A percentile compares a stretch with the other conserved stretches of the same genome.
Conservation (phyloP, 495 filamentous ascomycete species). For the Lasiosphaeria miniovina region DNA sequence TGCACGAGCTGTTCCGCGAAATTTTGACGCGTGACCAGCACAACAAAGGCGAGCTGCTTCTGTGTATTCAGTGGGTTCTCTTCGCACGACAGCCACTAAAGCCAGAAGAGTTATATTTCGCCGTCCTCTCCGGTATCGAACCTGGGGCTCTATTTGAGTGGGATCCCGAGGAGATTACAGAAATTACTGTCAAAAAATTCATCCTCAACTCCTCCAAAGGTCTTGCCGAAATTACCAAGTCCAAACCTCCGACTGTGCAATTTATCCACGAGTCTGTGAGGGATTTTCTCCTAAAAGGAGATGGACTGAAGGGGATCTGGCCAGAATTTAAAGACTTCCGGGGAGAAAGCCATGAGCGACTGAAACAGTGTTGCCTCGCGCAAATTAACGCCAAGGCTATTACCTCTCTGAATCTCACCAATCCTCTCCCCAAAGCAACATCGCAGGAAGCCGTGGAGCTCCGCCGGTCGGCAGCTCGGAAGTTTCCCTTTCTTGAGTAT, state of each 20-base stretch:
- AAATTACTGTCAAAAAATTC: constrained; percentile 19
- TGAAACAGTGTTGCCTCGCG: too few species aligned
- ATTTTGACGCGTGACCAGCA: constrained; percentile 34
- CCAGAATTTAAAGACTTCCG: too few species aligned
- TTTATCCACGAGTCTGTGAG: constrained; percentile 45
- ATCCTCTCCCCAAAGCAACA: too few species aligned
- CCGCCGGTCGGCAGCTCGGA: background rate
- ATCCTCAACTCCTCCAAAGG: constrained; percentile 38
- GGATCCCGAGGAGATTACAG: constrained; percentile 8
- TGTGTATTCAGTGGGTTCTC: constrained; percentile 42
- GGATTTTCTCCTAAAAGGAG: constrained; percentile 30
- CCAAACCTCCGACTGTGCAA: constrained; percentile 30
- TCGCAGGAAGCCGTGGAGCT: too few species aligned
- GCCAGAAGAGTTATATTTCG: constrained; percentile 37
- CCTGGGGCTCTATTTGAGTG: constrained; percentile 10
- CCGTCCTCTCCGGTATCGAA: constrained; percentile 31
- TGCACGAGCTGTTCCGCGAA: constrained; percentile 34
- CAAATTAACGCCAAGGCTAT: too few species aligned
- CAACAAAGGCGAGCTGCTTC: constrained; percentile 29
- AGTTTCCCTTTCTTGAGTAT: background rate
- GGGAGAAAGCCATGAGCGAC: too few species aligned
- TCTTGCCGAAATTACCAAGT: constrained; percentile 31
- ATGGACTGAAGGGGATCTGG: too few species aligned
- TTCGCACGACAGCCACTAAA: constrained; percentile 33
- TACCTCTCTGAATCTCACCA: too few species aligned